Evolutionary conservation across 805 yeast genomes (phyloP).

Genomic region (Kuraishia floccosa): DNA sequence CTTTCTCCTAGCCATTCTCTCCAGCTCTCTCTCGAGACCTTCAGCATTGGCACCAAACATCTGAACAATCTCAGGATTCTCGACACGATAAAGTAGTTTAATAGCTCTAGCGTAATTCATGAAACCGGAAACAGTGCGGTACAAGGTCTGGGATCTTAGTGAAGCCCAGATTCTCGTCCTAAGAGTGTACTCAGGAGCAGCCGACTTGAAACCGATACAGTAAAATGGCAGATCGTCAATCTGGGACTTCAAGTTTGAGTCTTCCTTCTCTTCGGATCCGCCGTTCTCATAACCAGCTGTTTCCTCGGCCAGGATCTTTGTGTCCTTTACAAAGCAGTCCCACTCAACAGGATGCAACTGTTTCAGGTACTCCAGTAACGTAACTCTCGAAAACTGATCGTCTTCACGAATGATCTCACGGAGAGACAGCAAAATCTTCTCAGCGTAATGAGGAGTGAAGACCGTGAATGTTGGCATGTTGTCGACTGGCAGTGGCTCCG

Average conservation of each 20-base stretch:
- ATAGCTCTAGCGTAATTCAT: slow-evolving; percentile 98
- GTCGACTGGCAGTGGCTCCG: slow-evolving; percentile 98
- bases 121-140: slow-evolving; percentile 95
- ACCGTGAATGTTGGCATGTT: slow-evolving; percentile 99
- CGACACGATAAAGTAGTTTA: slow-evolving; percentile 86
- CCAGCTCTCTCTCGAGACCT: slow-evolving; percentile 89
- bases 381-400: slow-evolving; percentile 91
- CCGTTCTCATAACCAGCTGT: slow-evolving; percentile 70
- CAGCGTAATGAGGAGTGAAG: slow-evolving; percentile 91
- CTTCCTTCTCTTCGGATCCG: slow-evolving; percentile 48
- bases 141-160: slow-evolving; percentile 89
- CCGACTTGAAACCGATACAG: slow-evolving; percentile 94
- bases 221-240: slow-evolving; percentile 89
- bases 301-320: slow-evolving; percentile 91
- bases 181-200: slow-evolving; percentile 92
- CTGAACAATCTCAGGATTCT: slow-evolving; percentile 90
- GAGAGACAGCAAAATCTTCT: slow-evolving; percentile 85
- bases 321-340: slow-evolving; percentile 95
- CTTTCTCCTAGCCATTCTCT: slow-evolving; percentile 78
- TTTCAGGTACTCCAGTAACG: slow-evolving; percentile 86
- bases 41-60: slow-evolving; percentile 99
- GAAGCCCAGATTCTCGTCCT: slow-evolving; percentile 99
- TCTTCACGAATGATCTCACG: slow-evolving; percentile 96
- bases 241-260: slow-evolving; percentile 61
- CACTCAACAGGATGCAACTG: slow-evolving; percentile 95